phyloP scores from a whole-genome alignment of 2,329 filamentous ascomycete species.

The Trichophyton rubrum region DNA sequence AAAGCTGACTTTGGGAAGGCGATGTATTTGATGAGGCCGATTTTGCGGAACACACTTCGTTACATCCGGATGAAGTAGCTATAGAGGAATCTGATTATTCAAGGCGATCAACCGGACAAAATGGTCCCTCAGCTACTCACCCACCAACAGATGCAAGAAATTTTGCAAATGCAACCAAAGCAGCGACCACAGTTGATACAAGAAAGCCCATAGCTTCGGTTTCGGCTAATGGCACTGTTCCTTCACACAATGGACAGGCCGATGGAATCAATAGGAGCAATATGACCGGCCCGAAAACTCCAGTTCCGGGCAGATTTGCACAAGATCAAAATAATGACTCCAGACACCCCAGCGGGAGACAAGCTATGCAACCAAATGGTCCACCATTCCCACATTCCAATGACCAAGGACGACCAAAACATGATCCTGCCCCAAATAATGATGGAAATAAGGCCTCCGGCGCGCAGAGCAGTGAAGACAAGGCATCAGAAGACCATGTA shows the following conservation, averaged over 20 bases:
- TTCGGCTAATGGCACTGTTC: constrained; percentile 11
- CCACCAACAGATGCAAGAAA: constrained; percentile 8
- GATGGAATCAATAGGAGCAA: constrained; percentile 6
- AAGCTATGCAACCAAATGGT: constrained; percentile 8
- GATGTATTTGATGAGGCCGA: constrained; percentile 65
- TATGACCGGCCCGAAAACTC: constrained; percentile 6
- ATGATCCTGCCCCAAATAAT: constrained; percentile 6
- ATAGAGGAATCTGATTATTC: constrained; percentile 32
- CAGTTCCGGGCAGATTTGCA: constrained; percentile 9
- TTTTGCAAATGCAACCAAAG: constrained; percentile 13
- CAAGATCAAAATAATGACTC: constrained; percentile 5
- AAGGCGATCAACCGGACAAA: constrained; percentile 8
- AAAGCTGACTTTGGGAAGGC: constrained; percentile 19
- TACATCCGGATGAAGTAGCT: constrained; percentile 64
- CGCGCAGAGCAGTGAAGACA: constrained; percentile 17
- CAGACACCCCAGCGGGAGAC: constrained; percentile 2
- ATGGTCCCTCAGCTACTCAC: constrained; percentile 2
- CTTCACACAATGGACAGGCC: background rate
- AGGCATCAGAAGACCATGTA: constrained; percentile 25
- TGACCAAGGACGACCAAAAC: constrained; percentile 15
- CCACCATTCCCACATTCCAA: constrained; percentile 14
- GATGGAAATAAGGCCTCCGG: constrained; percentile 11
- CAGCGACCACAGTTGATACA: constrained; percentile 30
- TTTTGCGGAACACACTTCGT: constrained; percentile 56
- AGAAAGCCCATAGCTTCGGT: constrained; percentile 20